These are phyloP conservation scores for Bolboschoenus planiculmis DNA, from an alignment of 176 grass and related monocot species.

Conservation along the genomic window DNA sequence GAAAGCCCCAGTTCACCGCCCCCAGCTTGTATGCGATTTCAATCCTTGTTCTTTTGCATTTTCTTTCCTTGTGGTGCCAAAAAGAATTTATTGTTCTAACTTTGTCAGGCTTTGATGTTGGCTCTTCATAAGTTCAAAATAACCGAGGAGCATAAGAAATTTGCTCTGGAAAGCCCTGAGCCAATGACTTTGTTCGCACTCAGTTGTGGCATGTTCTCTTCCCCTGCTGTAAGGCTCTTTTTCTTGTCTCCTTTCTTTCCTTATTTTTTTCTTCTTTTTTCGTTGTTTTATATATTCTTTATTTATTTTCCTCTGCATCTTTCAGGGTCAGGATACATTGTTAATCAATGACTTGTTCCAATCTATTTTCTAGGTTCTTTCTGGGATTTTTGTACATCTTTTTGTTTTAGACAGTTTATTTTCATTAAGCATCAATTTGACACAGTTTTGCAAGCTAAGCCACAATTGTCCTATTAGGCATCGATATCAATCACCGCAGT, in stretches of 20 bases:
- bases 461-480: not conserved
- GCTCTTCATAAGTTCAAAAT: slow-evolving; percentile 95
- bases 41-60: slow-evolving; percentile 12
- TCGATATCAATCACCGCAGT: not conserved
- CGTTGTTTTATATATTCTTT: too few relatives aligned
- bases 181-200: slow-evolving; percentile 77
- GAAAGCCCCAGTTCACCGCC: slow-evolving; percentile 74
- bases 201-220: slow-evolving; percentile 93
- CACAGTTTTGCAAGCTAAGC: not conserved
- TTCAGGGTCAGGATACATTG: slow-evolving; percentile 10
- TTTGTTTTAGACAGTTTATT: not conserved
- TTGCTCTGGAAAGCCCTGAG: slow-evolving; percentile 52
- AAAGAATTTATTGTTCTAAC: slow-evolving; percentile 27
- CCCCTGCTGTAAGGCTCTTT: slow-evolving; percentile 72
- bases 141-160: slow-evolving; percentile 78
- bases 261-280: not conserved
- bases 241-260: not conserved
- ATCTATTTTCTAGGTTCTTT: not conserved
- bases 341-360: not conserved
- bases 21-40: slow-evolving; percentile 60
- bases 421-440: not conserved
- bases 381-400: not conserved
- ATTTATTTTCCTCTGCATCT: not conserved
- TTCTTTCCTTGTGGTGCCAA: slow-evolving; percentile 18
- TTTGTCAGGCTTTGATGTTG: slow-evolving; percentile 72